Conservation (phyloP, 805 yeast species). For the Candida nanaspora region DNA sequence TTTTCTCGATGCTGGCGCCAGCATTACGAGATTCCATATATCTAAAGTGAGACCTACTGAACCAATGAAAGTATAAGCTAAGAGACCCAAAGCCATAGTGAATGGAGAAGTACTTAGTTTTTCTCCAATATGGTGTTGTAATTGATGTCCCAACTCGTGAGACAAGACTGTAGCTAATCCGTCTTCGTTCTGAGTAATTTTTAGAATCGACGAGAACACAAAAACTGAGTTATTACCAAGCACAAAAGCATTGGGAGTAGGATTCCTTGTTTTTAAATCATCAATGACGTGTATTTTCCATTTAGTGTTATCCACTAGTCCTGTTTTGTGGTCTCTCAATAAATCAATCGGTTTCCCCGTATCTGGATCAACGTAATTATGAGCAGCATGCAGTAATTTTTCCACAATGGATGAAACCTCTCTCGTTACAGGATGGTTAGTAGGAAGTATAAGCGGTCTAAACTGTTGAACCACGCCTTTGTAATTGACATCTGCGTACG, state of each 20-base stretch:
- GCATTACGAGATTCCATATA: slow-evolving; percentile 46
- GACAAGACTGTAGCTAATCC: slow-evolving; percentile 93
- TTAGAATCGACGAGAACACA: slow-evolving; percentile 72
- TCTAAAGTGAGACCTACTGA: slow-evolving; percentile 54
- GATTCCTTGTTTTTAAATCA: slow-evolving; percentile 52
- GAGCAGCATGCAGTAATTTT: slow-evolving; percentile 54
- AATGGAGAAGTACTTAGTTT: slow-evolving; percentile 72
- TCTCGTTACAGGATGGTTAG: slow-evolving; percentile 48
- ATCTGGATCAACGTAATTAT: slow-evolving; percentile 28
- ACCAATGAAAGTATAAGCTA: slow-evolving; percentile 50
- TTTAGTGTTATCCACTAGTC: slow-evolving; percentile 27
- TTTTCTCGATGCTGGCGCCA: slow-evolving; percentile 81
- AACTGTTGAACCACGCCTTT: slow-evolving; percentile 50
- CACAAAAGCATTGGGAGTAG: slow-evolving; percentile 97
- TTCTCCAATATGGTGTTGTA: slow-evolving; percentile 89
- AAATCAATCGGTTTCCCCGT: slow-evolving; percentile 21
- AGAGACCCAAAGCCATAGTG: slow-evolving; percentile 44
- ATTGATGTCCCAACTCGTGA: slow-evolving; percentile 91
- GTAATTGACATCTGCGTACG: slow-evolving; percentile 60
- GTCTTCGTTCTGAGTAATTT: slow-evolving; percentile 74
- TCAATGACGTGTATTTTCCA: slow-evolving; percentile 84
- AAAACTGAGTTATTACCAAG: slow-evolving; percentile 95
- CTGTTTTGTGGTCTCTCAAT: slow-evolving; percentile 15
- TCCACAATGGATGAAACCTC: slow-evolving; percentile 58
- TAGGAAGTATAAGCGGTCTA: slow-evolving; percentile 48